phyloP scores from a whole-genome alignment of 208 protist species.

The Porcisia deanei region DNA sequence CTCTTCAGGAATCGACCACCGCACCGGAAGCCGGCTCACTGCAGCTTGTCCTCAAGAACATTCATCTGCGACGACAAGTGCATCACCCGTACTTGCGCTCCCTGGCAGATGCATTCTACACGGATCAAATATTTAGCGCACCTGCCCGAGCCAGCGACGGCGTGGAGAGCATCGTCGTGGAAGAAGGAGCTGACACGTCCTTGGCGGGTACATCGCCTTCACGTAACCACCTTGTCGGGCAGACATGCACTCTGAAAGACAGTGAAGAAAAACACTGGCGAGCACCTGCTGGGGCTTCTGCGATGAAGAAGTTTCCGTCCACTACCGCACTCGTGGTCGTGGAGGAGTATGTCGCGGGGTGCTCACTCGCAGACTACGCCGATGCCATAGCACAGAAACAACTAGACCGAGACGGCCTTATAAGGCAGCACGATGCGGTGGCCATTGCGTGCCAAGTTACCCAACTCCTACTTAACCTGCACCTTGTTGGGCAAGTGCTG shows the following conservation, averaged over 20 bases:
- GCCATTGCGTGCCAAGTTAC: constrained; percentile 22
- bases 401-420: neutral
- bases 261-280: neutral
- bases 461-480: constrained; percentile 18
- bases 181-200: neutral
- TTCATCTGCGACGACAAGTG: constrained; percentile 21
- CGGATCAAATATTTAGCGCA: neutral
- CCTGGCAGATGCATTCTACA: constrained; percentile 30
- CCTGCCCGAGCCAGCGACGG: neutral
- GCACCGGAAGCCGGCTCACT: constrained; percentile 11
- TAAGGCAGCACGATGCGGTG: constrained; percentile 18
- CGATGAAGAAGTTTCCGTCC: neutral
- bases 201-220: neutral
- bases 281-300: neutral
- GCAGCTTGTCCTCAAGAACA: constrained; percentile 7
- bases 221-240: neutral
- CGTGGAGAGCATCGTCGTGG: neutral
- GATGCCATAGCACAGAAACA: constrained; percentile 8
- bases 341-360: constrained; percentile 28
- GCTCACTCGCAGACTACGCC: constrained; percentile 27
- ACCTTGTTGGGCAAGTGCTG: constrained; percentile 4
- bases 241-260: neutral
- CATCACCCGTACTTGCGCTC: constrained; percentile 26
- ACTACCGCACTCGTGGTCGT: constrained; percentile 18
- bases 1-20: constrained; percentile 7